Percentiles rank a stretch among this genome's conserved stretches.
Conservation (phyloP, 495 filamentous ascomycete species). For the Xylaria intraflava region DNA sequence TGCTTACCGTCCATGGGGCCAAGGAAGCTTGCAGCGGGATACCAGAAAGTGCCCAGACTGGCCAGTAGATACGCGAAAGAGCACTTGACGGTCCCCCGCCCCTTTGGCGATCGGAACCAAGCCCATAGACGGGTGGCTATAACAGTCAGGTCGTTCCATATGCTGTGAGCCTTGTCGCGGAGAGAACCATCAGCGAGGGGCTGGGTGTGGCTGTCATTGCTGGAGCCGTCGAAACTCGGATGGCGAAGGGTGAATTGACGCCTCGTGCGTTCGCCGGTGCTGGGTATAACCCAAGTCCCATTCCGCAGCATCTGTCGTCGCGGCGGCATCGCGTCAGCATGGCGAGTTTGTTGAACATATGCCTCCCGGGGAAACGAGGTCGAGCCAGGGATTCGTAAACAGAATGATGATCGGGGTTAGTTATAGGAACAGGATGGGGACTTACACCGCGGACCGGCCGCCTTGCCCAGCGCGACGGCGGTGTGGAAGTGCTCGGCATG, state of each 20-base stretch:
- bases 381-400: background rate
- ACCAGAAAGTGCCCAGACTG: constrained; percentile 80
- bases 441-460: constrained; percentile 8
- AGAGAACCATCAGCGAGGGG: constrained; percentile 23
- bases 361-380: background rate
- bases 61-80: constrained; percentile 86
- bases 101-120: constrained; percentile 48
- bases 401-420: background rate
- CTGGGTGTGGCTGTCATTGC: constrained; percentile 20
- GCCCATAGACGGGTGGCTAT: constrained; percentile 21
- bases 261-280: constrained; percentile 54
- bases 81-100: constrained; percentile 81
- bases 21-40: constrained; percentile 61
- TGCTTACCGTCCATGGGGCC: constrained; percentile 93
- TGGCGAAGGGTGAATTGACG: constrained; percentile 51
- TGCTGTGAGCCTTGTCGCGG: constrained; percentile 19
- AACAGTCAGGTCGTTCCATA: constrained; percentile 21
- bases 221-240: constrained; percentile 17
- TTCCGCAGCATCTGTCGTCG: constrained; percentile 49
- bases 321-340: constrained; percentile 23
- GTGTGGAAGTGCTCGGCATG: background rate
- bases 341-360: background rate
- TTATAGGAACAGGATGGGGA: background rate
- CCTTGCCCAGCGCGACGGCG: constrained; percentile 6
- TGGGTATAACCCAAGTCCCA: constrained; percentile 55